Percentiles rank a stretch among this genome's conserved stretches.
phyloP scores from a whole-genome alignment of 2,329 filamentous ascomycete genomes.

The Bimuria novae-zelandiae region DNA sequence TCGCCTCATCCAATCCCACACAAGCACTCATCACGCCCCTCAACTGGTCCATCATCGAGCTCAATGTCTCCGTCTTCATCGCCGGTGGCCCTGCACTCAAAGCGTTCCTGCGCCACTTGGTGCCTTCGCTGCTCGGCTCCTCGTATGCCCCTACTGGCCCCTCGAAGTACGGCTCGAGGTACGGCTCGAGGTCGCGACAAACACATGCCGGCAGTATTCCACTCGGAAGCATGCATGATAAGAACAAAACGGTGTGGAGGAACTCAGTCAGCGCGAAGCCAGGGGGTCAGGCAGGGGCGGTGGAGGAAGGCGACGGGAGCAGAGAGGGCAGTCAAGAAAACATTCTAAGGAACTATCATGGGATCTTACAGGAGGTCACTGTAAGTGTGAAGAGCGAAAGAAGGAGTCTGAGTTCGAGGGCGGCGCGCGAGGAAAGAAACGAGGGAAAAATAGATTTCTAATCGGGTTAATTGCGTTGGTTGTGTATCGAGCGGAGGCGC shows the following conservation, averaged over 20 bases:
- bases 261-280: background rate
- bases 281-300: too few species aligned
- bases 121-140: background rate
- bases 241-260: background rate
- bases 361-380: background rate
- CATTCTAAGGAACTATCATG: background rate
- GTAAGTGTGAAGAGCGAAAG: background rate
- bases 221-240: background rate
- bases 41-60: slow-evolving; percentile 2
- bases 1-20: background rate
- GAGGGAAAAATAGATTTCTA: background rate
- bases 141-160: background rate
- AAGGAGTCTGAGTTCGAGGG: background rate
- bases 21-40: background rate
- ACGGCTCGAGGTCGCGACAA: background rate
- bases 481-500: background rate
- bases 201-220: background rate
- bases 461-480: background rate
- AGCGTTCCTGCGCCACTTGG: background rate
- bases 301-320: background rate
- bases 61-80: slow-evolving; percentile 3
- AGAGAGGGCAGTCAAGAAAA: background rate
- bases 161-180: background rate
- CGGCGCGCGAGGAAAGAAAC: background rate
- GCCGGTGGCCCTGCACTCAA: slow-evolving; percentile 1